These are phyloP conservation scores for Suillus plorans DNA, from an alignment of 768 basidiomycete species.

Conservation along the genomic window DNA sequence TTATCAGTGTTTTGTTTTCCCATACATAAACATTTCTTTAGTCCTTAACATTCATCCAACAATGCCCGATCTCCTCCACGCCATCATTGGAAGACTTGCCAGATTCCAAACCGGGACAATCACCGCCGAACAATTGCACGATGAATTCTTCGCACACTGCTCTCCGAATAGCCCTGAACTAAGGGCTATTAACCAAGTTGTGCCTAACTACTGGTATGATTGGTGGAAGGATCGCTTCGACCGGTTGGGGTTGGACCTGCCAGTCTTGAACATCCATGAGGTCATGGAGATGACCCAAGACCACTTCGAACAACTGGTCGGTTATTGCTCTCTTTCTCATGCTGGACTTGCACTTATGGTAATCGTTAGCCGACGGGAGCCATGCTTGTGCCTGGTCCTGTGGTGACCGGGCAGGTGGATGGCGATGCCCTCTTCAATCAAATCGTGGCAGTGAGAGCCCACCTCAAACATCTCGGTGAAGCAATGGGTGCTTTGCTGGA, in stretches of 20 bases:
- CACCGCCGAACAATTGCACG: background rate
- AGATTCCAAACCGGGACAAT: background rate
- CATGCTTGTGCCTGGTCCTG: background rate
- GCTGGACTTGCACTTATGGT: background rate
- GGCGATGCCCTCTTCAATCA: background rate
- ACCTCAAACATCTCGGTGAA: background rate
- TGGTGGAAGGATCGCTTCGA: background rate
- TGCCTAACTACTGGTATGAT: background rate
- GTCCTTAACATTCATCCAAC: background rate
- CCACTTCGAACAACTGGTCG: background rate
- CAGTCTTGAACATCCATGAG: fast-evolving
- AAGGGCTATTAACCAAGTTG: background rate
- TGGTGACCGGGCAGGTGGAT: background rate
- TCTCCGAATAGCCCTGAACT: background rate
- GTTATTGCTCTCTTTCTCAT: background rate
- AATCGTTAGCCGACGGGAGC: background rate
- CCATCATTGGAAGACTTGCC: background rate
- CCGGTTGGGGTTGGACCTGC: background rate
- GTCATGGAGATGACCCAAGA: background rate
- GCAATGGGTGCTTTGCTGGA: background rate
- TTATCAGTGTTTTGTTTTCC: background rate
- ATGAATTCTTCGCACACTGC: background rate
- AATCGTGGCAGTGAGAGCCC: background rate
- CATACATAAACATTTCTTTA: background rate
- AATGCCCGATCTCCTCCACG: background rate